These are phyloP conservation scores for Globisporangium parvum DNA, from an alignment of 352 stramenopile genomes.

Conservation along the genomic window DNA sequence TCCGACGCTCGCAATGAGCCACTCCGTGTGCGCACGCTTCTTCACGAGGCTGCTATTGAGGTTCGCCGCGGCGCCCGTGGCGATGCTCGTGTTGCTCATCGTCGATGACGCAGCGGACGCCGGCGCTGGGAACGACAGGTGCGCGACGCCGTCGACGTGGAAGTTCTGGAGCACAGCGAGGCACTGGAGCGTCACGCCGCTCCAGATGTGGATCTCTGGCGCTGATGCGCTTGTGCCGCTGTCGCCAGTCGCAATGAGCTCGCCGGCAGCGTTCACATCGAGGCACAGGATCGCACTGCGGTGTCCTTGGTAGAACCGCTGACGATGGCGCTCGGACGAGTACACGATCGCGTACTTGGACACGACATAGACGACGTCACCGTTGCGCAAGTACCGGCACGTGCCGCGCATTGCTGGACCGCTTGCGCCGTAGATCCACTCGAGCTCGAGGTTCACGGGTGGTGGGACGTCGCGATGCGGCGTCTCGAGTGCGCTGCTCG, in stretches of 20 bases:
- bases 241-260: constrained; percentile 66
- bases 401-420: constrained; percentile 39
- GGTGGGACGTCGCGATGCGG: constrained; percentile 31
- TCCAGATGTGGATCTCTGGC: constrained; percentile 72
- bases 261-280: constrained; percentile 42
- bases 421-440: constrained; percentile 74
- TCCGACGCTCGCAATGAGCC: constrained; percentile 54
- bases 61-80: constrained; percentile 20
- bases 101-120: constrained; percentile 36
- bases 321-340: constrained; percentile 39
- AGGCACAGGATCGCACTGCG: constrained; percentile 51
- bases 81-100: constrained; percentile 24
- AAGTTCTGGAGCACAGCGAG: constrained; percentile 63
- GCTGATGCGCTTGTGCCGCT: constrained; percentile 12
- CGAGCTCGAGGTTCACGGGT: constrained; percentile 54
- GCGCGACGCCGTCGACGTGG: constrained; percentile 42
- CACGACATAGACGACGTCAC: constrained; percentile 68
- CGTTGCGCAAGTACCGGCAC: constrained; percentile 37
- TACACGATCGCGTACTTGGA: constrained; percentile 77
- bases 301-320: constrained; percentile 73
- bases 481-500: neutral
- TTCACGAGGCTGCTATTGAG: constrained; percentile 44
- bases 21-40: constrained; percentile 50
- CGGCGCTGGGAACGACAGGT: constrained; percentile 50
- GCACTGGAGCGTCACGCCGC: constrained; percentile 54